Percentiles rank a stretch among this genome's conserved stretches.
Evolutionary conservation across 179 eudicot species (phyloP).

Genomic region (Vitellaria paradoxa): DNA sequence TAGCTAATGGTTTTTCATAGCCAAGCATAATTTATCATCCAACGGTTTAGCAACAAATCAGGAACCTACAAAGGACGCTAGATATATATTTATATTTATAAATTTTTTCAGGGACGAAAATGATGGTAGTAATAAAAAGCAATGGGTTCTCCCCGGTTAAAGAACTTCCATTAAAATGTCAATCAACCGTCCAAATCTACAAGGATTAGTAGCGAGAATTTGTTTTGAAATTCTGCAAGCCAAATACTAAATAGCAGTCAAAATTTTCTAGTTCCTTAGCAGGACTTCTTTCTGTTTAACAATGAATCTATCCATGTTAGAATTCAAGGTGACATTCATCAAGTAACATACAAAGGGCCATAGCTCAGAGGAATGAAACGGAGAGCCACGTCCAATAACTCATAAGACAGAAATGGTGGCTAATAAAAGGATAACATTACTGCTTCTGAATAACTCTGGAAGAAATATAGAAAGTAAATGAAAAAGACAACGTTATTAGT

Average conservation of each 20-base stretch:
- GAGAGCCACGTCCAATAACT: neutral
- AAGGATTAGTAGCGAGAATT: neutral
- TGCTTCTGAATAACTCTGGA: neutral
- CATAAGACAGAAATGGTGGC: neutral
- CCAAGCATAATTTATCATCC: neutral
- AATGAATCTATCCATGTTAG: neutral
- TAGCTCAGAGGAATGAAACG: neutral
- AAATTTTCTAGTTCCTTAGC: neutral
- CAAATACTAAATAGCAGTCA: neutral
- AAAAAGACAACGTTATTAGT: neutral
- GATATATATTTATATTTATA: neutral
- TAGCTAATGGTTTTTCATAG: too few relatives aligned
- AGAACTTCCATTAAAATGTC: neutral
- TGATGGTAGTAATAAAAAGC: neutral
- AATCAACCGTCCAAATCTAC: neutral
- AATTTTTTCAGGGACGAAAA: neutral
- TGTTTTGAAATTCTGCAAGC: neutral
- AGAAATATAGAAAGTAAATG: neutral
- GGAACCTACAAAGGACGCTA: neutral
- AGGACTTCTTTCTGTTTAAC: neutral
- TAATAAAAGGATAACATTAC: neutral
- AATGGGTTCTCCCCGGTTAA: neutral
- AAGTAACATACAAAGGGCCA: neutral
- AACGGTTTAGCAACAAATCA: neutral
- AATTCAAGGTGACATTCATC: neutral